phyloP scores from a whole-genome alignment of 1,284 basidiomycete genomes.

The Volvariella volvacea region DNA sequence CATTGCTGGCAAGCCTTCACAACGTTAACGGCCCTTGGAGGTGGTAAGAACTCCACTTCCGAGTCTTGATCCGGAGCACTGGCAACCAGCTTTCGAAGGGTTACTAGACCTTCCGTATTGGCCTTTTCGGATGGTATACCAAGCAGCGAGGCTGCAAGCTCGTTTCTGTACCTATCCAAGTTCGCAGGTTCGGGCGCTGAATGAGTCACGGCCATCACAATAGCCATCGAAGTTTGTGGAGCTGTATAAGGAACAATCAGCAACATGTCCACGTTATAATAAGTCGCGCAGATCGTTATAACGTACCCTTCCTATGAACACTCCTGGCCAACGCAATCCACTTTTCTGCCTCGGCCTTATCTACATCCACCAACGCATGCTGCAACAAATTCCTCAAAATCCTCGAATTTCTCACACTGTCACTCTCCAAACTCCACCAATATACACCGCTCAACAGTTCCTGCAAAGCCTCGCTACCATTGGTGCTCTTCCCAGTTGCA shows the following conservation, averaged over 20 bases:
- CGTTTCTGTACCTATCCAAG: constrained; percentile 83
- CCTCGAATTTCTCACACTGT: constrained; percentile 47
- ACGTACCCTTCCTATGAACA: constrained; percentile 53
- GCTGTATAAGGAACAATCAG: constrained; percentile 33
- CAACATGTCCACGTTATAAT: neutral
- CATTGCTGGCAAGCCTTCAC: constrained; percentile 82
- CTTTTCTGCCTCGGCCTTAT: constrained; percentile 60
- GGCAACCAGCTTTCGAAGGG: constrained; percentile 69
- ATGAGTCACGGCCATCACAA: constrained; percentile 57
- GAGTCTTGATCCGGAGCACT: constrained; percentile 77
- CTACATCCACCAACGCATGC: constrained; percentile 54
- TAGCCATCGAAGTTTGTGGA: constrained; percentile 58
- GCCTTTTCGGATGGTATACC: constrained; percentile 63
- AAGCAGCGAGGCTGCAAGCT: constrained; percentile 75
- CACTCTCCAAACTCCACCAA: constrained; percentile 30
- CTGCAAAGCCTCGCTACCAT: constrained; percentile 12
- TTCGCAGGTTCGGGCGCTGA: constrained; percentile 64
- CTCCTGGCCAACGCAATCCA: constrained; percentile 70
- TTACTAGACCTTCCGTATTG: constrained; percentile 61
- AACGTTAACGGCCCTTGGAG: constrained; percentile 85
- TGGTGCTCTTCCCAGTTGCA: neutral
- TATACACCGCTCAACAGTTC: constrained; percentile 33
- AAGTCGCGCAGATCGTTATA: no score
- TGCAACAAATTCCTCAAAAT: constrained; percentile 56
- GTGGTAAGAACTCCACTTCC: constrained; percentile 81